Percentiles rank a stretch among this genome's conserved stretches.
These are phyloP conservation scores for Benincasa hispida DNA, from an alignment of 306 rosid species.

Conservation along the genomic window DNA sequence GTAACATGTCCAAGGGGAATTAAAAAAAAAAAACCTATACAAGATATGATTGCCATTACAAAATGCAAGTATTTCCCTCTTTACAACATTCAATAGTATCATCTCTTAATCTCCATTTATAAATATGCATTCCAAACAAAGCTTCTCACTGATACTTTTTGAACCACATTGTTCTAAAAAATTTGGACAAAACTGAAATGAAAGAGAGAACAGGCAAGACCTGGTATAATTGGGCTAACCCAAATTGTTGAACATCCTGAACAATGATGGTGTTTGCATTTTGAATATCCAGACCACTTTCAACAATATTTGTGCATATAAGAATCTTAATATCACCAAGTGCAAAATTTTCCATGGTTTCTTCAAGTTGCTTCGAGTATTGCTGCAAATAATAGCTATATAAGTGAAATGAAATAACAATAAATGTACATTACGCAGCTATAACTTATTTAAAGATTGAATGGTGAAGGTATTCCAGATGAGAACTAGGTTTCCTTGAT, in stretches of 20 bases:
- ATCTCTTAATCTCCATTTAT: neutral
- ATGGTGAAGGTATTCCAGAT: neutral
- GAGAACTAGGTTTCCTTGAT: neutral
- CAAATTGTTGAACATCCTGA: conserved; percentile 96
- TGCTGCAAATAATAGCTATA: conserved; percentile 42
- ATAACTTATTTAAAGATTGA: neutral
- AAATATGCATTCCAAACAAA: neutral
- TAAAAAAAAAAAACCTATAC: neutral
- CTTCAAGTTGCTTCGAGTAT: conserved; percentile 83
- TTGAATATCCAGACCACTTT: conserved; percentile 98
- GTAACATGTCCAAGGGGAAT: neutral
- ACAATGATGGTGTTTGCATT: conserved; percentile 93
- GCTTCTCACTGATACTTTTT: neutral
- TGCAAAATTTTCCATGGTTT: conserved; percentile 82
- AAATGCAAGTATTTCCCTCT: neutral
- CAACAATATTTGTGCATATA: conserved; percentile 80
- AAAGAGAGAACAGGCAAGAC: conserved; percentile 32
- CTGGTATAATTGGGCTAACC: conserved; percentile 95
- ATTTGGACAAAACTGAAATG: neutral
- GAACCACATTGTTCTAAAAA: neutral
- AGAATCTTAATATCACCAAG: conserved; percentile 74
- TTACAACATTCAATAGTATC: neutral
- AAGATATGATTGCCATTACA: neutral
- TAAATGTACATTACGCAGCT: neutral
- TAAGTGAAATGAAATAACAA: neutral